These are phyloP conservation scores for Porogramme epimiltina DNA, from an alignment of 1,284 basidiomycete species.

Conservation along the genomic window DNA sequence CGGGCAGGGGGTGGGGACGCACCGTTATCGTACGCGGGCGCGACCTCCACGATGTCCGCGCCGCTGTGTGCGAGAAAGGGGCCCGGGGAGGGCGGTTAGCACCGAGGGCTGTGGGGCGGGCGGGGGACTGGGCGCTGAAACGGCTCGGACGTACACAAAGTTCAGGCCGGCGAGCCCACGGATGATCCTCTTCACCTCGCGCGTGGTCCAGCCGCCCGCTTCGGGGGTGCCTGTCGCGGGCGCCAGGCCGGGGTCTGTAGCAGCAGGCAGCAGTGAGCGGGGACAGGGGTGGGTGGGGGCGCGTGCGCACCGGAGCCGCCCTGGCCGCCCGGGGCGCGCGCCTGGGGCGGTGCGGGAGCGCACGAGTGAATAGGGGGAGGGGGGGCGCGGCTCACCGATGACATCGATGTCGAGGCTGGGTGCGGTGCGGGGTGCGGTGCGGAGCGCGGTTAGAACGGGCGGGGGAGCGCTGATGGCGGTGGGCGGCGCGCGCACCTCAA, in stretches of 20 bases:
- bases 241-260: constrained; percentile 71
- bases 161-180: constrained; percentile 78
- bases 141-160: constrained; percentile 59
- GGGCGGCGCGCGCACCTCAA: constrained; percentile 49
- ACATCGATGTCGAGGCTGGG: constrained; percentile 75
- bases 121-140: too few relatives aligned
- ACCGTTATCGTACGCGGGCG: constrained; percentile 78
- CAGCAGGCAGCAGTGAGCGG: not conserved
- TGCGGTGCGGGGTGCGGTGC: not conserved
- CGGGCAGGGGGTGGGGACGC: constrained; percentile 1
- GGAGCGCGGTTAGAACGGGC: not conserved
- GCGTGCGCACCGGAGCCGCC: too few relatives aligned
- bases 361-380: not conserved
- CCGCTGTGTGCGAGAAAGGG: constrained; percentile 47
- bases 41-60: constrained; percentile 79
- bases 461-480: not conserved
- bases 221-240: constrained; percentile 87
- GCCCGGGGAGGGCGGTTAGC: not conserved
- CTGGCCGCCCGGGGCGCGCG: too few relatives aligned
- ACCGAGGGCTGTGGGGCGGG: not conserved
- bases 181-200: constrained; percentile 78
- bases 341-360: too few relatives aligned
- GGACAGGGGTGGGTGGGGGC: not conserved
- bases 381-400: constrained; percentile 49
- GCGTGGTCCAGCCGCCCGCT: constrained; percentile 80